Base-by-base conservation (phyloP, 495 filamentous ascomycete species). In the Aspergillus incahuasiensis region DNA sequence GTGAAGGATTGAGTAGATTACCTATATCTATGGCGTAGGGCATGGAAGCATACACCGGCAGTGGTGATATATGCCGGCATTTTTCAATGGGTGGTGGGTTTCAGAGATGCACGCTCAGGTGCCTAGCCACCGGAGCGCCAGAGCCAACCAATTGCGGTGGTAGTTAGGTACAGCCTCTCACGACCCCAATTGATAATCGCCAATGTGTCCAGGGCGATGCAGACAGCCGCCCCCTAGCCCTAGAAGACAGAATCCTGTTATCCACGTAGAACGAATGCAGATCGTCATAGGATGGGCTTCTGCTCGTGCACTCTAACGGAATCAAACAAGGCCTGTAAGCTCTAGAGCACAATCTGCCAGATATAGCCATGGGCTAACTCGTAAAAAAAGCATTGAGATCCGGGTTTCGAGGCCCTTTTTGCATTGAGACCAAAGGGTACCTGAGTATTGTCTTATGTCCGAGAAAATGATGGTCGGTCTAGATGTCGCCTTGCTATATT, bases 401-500 rank as follows among this genome's bases (percentile, higher is more conserved):
- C 13, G 57, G 54, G 52, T 66, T 52, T 9, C 58, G 58, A 42
- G 64, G 51, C 15, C 48, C 57, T 43, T 59, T 63, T 22, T 60
- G 56, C 57, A 66, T 63, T 20, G 61, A 16, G 25, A 55, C 61
- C 40, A 66, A 48, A 54, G 60, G 64, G 38, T n/a, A 63, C 48
- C 54, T 62, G 54, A 20, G 61, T 51, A 56, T 62, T 54, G 64
- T 64, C 41, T 61, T 64, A 62, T 45, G 45, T 63, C 72, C 66
- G 63, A 32, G 30, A 18, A 2, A 40, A 61, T 28, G 32, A 16
- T n/a, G n/a, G 46, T 52, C 28, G 52, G 15, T 52, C 6, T 5
- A 34, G 30, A 1, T 48, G 34, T 35, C 25, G 25, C 25, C 25
- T 5, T 35, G 34, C 9, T 35, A 12, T 35, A 2, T 35, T 5